These are phyloP conservation scores for Curvularia sp. DNA, from an alignment of 2,329 filamentous ascomycete genomes.

Conservation along the genomic window DNA sequence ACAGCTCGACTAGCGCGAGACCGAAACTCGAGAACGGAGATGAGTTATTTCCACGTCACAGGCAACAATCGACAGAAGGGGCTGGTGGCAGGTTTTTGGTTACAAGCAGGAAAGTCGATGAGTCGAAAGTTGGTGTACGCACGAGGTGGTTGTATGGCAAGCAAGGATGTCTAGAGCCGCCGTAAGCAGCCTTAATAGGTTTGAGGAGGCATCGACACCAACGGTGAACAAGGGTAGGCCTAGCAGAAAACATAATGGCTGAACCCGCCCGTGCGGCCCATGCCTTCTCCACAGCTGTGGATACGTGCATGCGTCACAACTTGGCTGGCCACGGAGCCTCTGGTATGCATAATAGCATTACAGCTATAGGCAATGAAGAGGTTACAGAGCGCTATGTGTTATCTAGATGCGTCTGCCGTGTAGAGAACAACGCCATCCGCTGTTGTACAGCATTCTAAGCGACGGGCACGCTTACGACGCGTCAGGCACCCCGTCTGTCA, in stretches of 20 bases:
- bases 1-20: constrained; percentile 10
- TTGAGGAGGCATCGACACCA: constrained; percentile 2
- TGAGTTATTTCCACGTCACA: constrained; percentile 1
- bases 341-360: not conserved
- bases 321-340: not conserved
- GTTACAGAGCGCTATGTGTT: not conserved
- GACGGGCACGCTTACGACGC: not conserved
- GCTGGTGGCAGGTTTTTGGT: not conserved
- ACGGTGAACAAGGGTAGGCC: constrained; percentile 6
- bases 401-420: not conserved
- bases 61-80: not conserved
- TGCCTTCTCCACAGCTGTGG: not conserved
- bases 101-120: not conserved
- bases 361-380: not conserved
- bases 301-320: not conserved
- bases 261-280: constrained; percentile 5
- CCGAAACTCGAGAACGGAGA: not conserved
- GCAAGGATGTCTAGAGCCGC: constrained; percentile 8
- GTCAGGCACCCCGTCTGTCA: constrained; percentile 3
- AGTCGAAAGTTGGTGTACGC: not conserved
- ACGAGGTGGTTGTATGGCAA: constrained; percentile 5
- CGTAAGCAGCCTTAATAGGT: not conserved
- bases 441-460: not conserved
- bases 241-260: constrained; percentile 10
- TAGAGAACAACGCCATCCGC: not conserved